These are phyloP conservation scores for Eleusine indica DNA, from an alignment of 176 grass and related monocot species.

Conservation along the genomic window DNA sequence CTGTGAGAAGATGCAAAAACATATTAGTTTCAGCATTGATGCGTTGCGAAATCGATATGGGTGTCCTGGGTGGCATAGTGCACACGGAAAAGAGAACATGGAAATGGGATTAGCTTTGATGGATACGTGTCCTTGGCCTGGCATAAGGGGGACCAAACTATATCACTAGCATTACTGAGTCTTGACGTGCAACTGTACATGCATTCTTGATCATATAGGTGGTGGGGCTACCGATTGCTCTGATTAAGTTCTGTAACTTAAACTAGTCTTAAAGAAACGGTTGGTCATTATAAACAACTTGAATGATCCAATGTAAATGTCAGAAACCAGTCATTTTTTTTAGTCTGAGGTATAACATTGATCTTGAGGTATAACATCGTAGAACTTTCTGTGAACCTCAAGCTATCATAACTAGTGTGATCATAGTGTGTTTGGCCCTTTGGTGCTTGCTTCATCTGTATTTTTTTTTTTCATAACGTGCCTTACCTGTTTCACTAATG, in stretches of 20 bases:
- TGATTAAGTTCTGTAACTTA: constrained; percentile 8
- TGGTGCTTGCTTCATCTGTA: too few relatives aligned
- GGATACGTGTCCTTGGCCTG: constrained; percentile 13
- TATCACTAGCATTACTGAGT: neutral
- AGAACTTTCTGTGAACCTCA: too few relatives aligned
- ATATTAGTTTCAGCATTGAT: neutral
- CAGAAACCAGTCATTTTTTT: constrained; percentile 25
- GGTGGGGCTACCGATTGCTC: neutral
- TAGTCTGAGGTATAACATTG: constrained; percentile 3
- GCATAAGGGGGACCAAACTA: constrained; percentile 15
- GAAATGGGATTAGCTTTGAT: neutral
- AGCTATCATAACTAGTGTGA: too few relatives aligned
- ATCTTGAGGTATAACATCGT: neutral
- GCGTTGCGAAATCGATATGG: neutral
- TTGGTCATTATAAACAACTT: constrained; percentile 17
- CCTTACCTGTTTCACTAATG: too few relatives aligned
- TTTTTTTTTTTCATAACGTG: too few relatives aligned
- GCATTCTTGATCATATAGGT: neutral
- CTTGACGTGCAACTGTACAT: neutral
- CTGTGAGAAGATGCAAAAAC: neutral
- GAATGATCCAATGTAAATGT: constrained; percentile 33
- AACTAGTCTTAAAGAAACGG: neutral
- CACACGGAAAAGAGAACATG: neutral
- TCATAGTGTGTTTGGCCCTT: too few relatives aligned
- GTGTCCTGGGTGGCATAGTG: neutral